Percentiles rank a stretch among this genome's conserved stretches.
phyloP scores from a whole-genome alignment of 1,139 yeast species.

The Yarrowia galli region DNA sequence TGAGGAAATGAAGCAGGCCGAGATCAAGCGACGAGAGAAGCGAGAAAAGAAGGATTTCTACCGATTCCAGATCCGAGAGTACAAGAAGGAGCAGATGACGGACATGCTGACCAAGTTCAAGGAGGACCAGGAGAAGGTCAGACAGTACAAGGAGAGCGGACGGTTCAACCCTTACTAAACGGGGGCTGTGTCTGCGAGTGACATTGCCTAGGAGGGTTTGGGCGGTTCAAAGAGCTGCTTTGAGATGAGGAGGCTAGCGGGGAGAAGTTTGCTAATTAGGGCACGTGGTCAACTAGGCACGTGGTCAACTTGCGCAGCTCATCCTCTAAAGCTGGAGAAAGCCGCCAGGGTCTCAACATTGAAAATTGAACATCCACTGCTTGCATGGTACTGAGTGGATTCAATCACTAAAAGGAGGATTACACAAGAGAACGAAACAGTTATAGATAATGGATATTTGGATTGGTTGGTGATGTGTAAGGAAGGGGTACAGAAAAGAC shows the following conservation, averaged over 20 bases:
- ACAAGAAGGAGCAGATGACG: slow-evolving; percentile 91
- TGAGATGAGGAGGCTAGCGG: too few species aligned
- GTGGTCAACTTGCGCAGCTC: too few species aligned
- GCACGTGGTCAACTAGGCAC: too few species aligned
- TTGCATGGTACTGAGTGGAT: not conserved
- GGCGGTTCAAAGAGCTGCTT: too few species aligned
- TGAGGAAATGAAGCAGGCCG: slow-evolving; percentile 50
- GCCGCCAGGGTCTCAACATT: too few species aligned
- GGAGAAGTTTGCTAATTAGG: too few species aligned
- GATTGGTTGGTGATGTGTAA: too few species aligned
- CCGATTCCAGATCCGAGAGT: slow-evolving; percentile 93
- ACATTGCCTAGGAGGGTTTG: too few species aligned
- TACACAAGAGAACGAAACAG: too few species aligned
- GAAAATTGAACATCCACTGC: not conserved
- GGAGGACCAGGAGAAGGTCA: slow-evolving; percentile 87
- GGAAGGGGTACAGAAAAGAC: too few species aligned
- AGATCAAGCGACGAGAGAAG: slow-evolving; percentile 66
- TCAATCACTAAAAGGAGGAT: too few species aligned
- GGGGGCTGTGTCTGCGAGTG: not conserved
- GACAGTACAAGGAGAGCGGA: slow-evolving; percentile 77
- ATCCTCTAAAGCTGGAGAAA: too few species aligned
- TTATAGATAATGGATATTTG: not conserved
- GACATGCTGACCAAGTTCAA: slow-evolving; percentile 82
- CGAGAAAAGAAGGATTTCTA: slow-evolving; percentile 92
- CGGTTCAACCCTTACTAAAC: slow-evolving; percentile 80